These are phyloP conservation scores for Boletus subparvulus DNA, from an alignment of 768 basidiomycete species.

Conservation along the genomic window DNA sequence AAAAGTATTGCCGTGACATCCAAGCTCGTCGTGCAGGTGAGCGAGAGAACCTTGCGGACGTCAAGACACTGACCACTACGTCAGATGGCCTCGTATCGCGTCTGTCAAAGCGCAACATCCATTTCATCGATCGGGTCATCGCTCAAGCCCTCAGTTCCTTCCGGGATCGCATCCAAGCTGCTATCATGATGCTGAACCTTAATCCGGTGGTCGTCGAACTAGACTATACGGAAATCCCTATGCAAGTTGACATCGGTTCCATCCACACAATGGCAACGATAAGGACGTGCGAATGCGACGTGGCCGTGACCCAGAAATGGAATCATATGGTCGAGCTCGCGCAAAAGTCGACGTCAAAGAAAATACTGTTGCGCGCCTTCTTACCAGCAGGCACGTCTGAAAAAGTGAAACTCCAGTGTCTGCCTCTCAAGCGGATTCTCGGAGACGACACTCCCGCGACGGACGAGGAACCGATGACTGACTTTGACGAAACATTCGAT, in stretches of 20 bases:
- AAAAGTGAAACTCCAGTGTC: conserved; percentile 27
- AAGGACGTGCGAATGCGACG: conserved; percentile 25
- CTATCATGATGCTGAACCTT: background rate
- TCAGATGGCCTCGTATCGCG: conserved; percentile 23
- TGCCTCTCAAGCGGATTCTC: conserved; percentile 21
- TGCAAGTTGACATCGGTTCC: conserved; percentile 18
- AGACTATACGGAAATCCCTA: conserved; percentile 24
- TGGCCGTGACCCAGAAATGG: conserved; percentile 24
- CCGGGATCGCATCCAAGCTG: conserved; percentile 18
- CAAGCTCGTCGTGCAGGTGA: conserved; percentile 27
- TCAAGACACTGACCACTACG: background rate
- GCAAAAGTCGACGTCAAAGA: conserved; percentile 19
- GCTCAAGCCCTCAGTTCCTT: conserved; percentile 16
- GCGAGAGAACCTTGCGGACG: background rate
- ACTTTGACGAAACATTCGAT: conserved; percentile 23
- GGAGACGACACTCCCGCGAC: conserved; percentile 1
- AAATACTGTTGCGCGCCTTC: conserved; percentile 29
- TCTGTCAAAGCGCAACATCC: conserved; percentile 22
- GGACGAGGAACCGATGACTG: conserved; percentile 19
- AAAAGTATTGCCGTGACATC: conserved; percentile 26
- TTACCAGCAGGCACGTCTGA: conserved; percentile 25
- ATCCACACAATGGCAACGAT: conserved; percentile 4
- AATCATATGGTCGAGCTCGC: conserved; percentile 29
- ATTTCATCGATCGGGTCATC: conserved; percentile 27
- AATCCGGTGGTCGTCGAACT: conserved; percentile 26